phyloP scores from a whole-genome alignment of 257 asterid species.

The Solanum pinnatisectum region DNA sequence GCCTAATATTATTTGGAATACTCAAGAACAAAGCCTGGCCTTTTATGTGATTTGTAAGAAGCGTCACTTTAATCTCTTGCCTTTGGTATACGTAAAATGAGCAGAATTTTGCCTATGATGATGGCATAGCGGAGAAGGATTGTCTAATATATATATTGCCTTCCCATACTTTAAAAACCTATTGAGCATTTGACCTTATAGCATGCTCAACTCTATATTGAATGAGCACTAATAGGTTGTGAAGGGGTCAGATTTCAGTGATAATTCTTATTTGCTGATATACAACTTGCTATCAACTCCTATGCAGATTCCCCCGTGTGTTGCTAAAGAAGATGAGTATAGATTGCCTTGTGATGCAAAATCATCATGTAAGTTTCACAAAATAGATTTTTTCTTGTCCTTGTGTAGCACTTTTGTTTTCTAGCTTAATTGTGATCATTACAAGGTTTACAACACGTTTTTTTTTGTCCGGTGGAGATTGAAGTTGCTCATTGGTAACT shows the following conservation, averaged over 20 bases:
- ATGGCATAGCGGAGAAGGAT: not conserved
- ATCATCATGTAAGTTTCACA: slow-evolving; percentile 48
- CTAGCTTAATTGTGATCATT: not conserved
- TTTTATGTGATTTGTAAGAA: not conserved
- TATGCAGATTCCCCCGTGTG: slow-evolving; percentile 37
- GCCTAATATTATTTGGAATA: not conserved
- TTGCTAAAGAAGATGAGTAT: slow-evolving; percentile 40
- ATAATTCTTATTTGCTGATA: not conserved
- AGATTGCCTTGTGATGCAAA: slow-evolving; percentile 92
- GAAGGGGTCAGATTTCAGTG: not conserved
- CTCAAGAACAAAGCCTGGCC: not conserved
- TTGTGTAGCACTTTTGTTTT: not conserved
- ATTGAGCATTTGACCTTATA: not conserved
- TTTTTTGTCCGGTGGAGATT: not conserved
- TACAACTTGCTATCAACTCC: not conserved
- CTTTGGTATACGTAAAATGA: not conserved
- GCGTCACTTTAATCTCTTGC: not conserved
- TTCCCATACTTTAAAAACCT: not conserved
- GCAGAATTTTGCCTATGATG: not conserved
- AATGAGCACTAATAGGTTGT: not conserved
- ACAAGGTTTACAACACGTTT: not conserved
- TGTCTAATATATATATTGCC: not conserved
- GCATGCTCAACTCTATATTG: not conserved
- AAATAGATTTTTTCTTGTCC: not conserved
- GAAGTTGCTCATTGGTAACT: not conserved